phyloP scores from a whole-genome alignment of 192 early-diverging fungal species.

The Coemansia asiatica region DNA sequence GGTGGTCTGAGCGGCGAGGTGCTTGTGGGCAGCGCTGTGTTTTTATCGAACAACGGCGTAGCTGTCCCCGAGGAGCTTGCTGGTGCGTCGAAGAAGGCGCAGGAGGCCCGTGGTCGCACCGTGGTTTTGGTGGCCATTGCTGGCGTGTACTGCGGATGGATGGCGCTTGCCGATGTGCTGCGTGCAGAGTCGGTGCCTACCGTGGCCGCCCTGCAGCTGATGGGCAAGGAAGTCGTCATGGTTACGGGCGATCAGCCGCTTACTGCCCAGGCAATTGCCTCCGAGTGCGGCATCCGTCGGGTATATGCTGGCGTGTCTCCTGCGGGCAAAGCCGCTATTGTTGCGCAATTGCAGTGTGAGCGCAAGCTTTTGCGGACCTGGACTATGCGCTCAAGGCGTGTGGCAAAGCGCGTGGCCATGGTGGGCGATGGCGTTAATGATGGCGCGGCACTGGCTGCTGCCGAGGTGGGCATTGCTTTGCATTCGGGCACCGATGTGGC shows the following conservation, averaged over 20 bases:
- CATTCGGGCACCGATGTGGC: conserved; percentile 93
- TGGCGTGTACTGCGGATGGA: conserved; percentile 59
- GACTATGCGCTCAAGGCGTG: conserved; percentile 5
- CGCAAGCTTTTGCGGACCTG: conserved; percentile 16
- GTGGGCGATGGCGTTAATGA: conserved; percentile 98
- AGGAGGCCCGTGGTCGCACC: conserved; percentile 73
- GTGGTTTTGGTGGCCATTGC: conserved; percentile 76
- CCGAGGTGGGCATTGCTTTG: conserved; percentile 86
- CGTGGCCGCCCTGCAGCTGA: conserved; percentile 66
- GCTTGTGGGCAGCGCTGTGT: conserved; percentile 73
- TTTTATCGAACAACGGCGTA: conserved; percentile 57
- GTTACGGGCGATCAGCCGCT: conserved; percentile 90
- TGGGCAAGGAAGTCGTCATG: conserved; percentile 84
- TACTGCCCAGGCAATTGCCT: conserved; percentile 81
- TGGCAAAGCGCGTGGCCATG: conserved; percentile 69
- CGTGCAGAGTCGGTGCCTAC: conserved; percentile 75
- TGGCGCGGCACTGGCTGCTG: conserved; percentile 81
- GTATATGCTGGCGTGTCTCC: conserved; percentile 91
- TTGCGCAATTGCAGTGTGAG: conserved; percentile 67
- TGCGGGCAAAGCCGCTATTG: conserved; percentile 80
- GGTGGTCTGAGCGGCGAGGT: conserved; percentile 41
- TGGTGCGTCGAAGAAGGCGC: conserved; percentile 36
- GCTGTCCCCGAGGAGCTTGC: conserved; percentile 40
- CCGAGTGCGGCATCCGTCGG: conserved; percentile 77
- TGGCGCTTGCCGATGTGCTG: conserved; percentile 83